Base-by-base conservation (phyloP, 257 asterid species). In the Nicotiana otophora region DNA sequence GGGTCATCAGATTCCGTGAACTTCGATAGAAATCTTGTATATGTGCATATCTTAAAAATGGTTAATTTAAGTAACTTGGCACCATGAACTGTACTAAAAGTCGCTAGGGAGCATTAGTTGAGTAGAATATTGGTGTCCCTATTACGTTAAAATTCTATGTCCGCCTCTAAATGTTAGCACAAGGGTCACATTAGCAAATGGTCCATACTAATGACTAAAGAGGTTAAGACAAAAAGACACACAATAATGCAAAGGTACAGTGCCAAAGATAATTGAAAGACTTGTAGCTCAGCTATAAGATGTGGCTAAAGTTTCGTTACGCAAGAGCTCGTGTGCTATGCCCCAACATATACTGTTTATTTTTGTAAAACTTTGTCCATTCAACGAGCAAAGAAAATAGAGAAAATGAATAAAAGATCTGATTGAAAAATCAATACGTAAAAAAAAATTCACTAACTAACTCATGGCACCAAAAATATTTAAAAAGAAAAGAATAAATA, bases 141-240 rank as follows among this genome's bases (percentile, higher is more conserved):
- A 0, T 42, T 53, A 4, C 58, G 5, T 10, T 53, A 10, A 31
- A 31, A 31, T 31, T 31, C 0, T 31, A 5, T 31, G 34, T 31
- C 34, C 34, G 4, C 34, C 34, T 31, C 0, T 31, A 4, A 31
- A 0, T 3, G 4, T 31, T 31, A 39, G 60, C 11, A 74, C 61
- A 61, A 74, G 36, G 26, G 62, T 14, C 39, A 74, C 80, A 20
- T 23, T 74, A 26, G 42, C 4, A 74, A 53, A 74, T 74, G 80
- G 80, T 74, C 80, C 62, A 74, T 74, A 26, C 62, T 48, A 74
- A 48, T 48, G 78, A 72, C 36, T 12, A 72, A 72, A 72, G 14
- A n/a, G 79, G 79, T 17, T 46, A 72, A 23, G 62, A 48, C 80
- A 74, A 74, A 74, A 48, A 48, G 26, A 74, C 26, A 48, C 61